Conservation (phyloP, 805 yeast genomes). For the Saturnispora gosingensis region DNA sequence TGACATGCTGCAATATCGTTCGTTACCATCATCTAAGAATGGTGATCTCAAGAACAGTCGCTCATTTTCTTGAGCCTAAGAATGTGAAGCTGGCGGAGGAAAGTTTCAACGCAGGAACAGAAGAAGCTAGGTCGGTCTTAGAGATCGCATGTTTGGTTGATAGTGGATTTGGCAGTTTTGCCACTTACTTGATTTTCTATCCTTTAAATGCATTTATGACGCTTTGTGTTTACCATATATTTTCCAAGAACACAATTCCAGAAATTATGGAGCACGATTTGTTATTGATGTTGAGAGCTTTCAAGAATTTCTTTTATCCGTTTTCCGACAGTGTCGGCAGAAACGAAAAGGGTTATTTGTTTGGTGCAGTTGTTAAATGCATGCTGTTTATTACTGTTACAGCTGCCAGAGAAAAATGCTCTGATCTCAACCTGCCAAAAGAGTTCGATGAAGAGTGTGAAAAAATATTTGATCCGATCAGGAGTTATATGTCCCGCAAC, state of each 20-base stretch:
- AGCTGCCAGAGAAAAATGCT: neutral
- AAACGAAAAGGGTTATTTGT: constrained; percentile 14
- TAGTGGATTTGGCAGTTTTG: constrained; percentile 10
- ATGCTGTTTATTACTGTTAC: constrained; percentile 19
- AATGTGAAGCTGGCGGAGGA: neutral
- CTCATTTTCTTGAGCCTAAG: neutral
- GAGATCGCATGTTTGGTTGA: constrained; percentile 14
- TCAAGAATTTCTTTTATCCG: constrained; percentile 14
- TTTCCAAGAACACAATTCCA: constrained; percentile 10
- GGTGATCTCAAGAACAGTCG: constrained; percentile 20
- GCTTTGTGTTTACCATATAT: constrained; percentile 21
- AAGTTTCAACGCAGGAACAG: neutral
- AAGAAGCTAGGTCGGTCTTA: constrained; percentile 22
- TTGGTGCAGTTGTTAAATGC: constrained; percentile 15
- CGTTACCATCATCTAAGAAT: constrained; percentile 23
- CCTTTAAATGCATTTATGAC: constrained; percentile 27
- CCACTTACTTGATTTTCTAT: constrained; percentile 20
- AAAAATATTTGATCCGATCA: neutral
- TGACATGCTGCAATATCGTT: constrained; percentile 15
- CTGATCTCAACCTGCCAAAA: neutral
- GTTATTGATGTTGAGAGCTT: constrained; percentile 16
- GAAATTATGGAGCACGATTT: constrained; percentile 18
- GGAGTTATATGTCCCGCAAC: neutral
- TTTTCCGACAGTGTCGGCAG: constrained; percentile 7
- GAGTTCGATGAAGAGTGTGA: constrained; percentile 1